phyloP scores from a whole-genome alignment of 148 eudicot genomes.

The Mesembryanthemum crystallinum region DNA sequence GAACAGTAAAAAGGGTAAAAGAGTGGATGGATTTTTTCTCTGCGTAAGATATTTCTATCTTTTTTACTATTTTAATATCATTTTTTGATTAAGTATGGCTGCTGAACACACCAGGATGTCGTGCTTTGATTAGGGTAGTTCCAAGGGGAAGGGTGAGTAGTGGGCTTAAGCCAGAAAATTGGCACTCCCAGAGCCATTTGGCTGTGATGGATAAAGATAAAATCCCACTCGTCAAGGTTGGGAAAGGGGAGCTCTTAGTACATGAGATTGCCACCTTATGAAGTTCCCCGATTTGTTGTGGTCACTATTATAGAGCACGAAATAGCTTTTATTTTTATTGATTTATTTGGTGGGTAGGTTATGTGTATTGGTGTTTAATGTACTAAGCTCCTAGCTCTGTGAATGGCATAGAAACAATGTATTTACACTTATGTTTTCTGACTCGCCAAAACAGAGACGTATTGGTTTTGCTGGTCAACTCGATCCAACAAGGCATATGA shows the following conservation, averaged over 20 bases:
- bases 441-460: too few relatives aligned
- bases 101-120: not conserved
- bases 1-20: not conserved
- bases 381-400: too few relatives aligned
- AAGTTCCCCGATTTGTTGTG: not conserved
- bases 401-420: too few relatives aligned
- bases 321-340: not conserved
- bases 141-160: not conserved
- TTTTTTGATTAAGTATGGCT: not conserved
- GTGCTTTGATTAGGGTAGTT: not conserved
- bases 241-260: not conserved
- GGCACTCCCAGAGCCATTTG: not conserved
- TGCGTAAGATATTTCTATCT: not conserved
- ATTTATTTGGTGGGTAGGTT: too few relatives aligned
- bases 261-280: not conserved
- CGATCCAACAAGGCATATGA: too few relatives aligned
- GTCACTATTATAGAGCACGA: not conserved
- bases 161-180: not conserved
- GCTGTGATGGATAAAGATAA: not conserved
- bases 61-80: not conserved
- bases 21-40: not conserved
- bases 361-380: too few relatives aligned
- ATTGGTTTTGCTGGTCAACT: too few relatives aligned
- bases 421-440: too few relatives aligned
- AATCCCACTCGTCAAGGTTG: not conserved